Evolutionary conservation across 257 asterid genomes (phyloP), one percentile per base, ranked within the genome.

Genomic region (Catharanthus roseus): DNA sequence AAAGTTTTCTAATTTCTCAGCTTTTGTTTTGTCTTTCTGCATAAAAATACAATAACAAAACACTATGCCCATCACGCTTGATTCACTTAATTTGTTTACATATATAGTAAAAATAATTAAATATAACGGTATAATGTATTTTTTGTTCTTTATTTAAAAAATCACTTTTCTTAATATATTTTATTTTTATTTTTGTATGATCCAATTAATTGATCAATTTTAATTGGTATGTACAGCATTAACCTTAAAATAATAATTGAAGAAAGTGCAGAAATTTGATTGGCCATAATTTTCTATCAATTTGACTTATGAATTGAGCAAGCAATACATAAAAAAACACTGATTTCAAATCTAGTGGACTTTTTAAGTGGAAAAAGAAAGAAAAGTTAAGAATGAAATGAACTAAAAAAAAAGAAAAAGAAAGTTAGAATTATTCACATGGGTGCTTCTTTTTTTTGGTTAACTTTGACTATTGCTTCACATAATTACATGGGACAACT

Each of bases 401-500:
- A 60, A 10, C 31, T 19, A 45, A 45, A 19, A 60, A 12, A 61
- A 71, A 61, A 53, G 42, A 38, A 38, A 3, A 38, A 38, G n/a
- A n/a, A n/a, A 3, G 41, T 62, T 60, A 1, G 29, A 39, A 29
- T n/a, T 26, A 54, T 16, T 72, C 55, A 24, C 38, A 42, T 41
- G 75, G 23, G 24, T 47, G 5, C 36, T 58, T 5, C 6, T 24
- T 58, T 3, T 23, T n/a, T 5, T 49, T 19, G n/a, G n/a, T n/a
- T n/a, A n/a, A 12, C 39, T 24, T 72, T 63, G 76, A 72, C 65
- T 50, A 36, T 62, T 64, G 44, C 39, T 45, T 47, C 50, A 45
- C 67, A 50, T 67, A 62, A 5, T 31, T 45, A 28, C 9, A 23
- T 29, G 31, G 21, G 39, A n/a, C n/a, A n/a, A n/a, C n/a, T n/a